Evolutionary conservation across 2,329 filamentous ascomycete species (phyloP).

Genomic region (Fusarium annulatum): DNA sequence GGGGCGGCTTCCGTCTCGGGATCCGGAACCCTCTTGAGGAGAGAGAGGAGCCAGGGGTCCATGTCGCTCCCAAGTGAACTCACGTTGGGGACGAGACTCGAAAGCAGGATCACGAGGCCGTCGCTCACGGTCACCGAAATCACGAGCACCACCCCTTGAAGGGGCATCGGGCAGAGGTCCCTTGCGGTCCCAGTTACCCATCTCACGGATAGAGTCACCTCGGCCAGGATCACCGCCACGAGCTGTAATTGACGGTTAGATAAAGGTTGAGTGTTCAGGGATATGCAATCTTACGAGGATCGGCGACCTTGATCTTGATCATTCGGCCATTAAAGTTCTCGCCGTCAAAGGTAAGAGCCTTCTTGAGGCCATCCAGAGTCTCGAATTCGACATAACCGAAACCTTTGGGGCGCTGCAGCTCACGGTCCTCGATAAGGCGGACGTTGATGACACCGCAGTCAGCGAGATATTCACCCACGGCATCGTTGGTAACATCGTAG

Average conservation of each 20-base stretch:
- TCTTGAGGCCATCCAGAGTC: slow-evolving; percentile 87
- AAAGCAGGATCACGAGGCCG: slow-evolving; percentile 71
- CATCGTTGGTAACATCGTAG: slow-evolving; percentile 88
- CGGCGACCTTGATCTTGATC: slow-evolving; percentile 94
- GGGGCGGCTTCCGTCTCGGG: slow-evolving; percentile 66
- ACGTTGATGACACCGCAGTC: slow-evolving; percentile 90
- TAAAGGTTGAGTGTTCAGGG: neutral
- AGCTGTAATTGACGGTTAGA: slow-evolving; percentile 67
- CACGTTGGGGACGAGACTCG: slow-evolving; percentile 73
- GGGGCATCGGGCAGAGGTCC: slow-evolving; percentile 85
- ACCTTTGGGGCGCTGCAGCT: slow-evolving; percentile 93
- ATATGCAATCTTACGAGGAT: slow-evolving; percentile 80
- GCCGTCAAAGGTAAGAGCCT: slow-evolving; percentile 86
- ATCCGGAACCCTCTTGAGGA: slow-evolving; percentile 61
- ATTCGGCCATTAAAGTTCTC: slow-evolving; percentile 86
- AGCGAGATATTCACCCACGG: slow-evolving; percentile 86
- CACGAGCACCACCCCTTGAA: slow-evolving; percentile 62
- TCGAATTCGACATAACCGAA: slow-evolving; percentile 98
- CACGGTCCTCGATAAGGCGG: slow-evolving; percentile 95
- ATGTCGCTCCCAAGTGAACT: slow-evolving; percentile 92
- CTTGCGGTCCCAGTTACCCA: slow-evolving; percentile 92
- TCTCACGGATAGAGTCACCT: slow-evolving; percentile 76
- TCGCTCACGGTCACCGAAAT: slow-evolving; percentile 72
- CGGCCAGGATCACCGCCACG: slow-evolving; percentile 76
- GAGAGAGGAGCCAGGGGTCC: slow-evolving; percentile 84